Evolutionary conservation across 331 rosid genomes (phyloP).

Genomic region (Malus hybrid): DNA sequence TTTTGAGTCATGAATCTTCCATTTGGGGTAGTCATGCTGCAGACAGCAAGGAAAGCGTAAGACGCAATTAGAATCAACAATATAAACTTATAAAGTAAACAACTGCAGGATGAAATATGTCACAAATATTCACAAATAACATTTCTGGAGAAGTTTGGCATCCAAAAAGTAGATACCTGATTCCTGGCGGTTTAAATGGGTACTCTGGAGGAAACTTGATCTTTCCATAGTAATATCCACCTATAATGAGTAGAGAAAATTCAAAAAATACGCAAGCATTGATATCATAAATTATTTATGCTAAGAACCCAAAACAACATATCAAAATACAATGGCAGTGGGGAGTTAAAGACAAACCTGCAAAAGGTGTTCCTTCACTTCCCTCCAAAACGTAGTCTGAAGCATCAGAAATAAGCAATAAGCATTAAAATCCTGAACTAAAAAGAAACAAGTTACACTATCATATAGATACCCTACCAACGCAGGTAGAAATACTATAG

Average conservation of each 20-base stretch:
- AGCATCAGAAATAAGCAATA: slow-evolving; percentile 15
- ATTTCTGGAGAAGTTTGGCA: not conserved
- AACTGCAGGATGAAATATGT: not conserved
- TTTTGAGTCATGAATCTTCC: slow-evolving; percentile 94
- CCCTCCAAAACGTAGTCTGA: slow-evolving; percentile 97
- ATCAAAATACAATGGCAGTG: not conserved
- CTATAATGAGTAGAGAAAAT: slow-evolving; percentile 19
- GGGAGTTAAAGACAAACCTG: slow-evolving; percentile 37
- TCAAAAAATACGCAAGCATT: not conserved
- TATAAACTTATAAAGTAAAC: not conserved
- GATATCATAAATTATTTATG: not conserved
- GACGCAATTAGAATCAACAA: not conserved
- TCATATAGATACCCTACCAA: not conserved
- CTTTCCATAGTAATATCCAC: slow-evolving; percentile 93
- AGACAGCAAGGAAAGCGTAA: slow-evolving; percentile 7
- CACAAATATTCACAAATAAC: not conserved
- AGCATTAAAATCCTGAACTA: slow-evolving; percentile 14
- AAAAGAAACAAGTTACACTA: not conserved
- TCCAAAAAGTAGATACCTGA: slow-evolving; percentile 42
- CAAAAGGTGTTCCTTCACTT: slow-evolving; percentile 95
- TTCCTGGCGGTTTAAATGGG: slow-evolving; percentile 98
- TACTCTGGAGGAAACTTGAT: slow-evolving; percentile 89
- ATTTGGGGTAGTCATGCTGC: slow-evolving; percentile 93
- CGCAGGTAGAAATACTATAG: not conserved
- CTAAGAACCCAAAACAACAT: slow-evolving; percentile 6